Evolutionary conservation across 2,329 filamentous ascomycete genomes (phyloP).

Genomic region (Ophiostoma tasmaniense): DNA sequence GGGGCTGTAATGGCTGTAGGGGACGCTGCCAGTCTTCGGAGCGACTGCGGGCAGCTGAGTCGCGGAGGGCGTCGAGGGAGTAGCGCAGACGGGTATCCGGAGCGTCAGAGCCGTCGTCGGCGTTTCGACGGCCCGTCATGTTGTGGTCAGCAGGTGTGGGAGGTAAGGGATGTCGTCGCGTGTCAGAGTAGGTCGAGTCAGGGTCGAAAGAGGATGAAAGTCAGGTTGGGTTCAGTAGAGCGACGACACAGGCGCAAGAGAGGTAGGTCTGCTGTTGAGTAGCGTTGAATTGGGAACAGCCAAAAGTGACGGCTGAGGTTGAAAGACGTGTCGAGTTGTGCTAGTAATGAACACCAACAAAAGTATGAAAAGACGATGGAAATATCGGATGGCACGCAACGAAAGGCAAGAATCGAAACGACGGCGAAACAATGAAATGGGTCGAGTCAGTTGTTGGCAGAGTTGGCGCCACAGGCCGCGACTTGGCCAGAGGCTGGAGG

Average conservation of each 20-base stretch:
- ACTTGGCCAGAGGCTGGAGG: background rate
- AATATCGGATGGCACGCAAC: background rate
- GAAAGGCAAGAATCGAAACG: background rate
- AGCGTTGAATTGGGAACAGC: background rate
- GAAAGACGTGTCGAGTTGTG: background rate
- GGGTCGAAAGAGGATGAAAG: background rate
- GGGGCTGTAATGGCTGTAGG: slow-evolving; percentile 1
- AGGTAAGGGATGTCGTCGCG: background rate
- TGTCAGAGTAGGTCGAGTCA: background rate
- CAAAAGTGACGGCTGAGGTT: background rate
- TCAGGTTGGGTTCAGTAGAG: background rate
- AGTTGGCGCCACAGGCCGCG: background rate
- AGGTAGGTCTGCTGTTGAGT: background rate
- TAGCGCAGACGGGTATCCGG: slow-evolving; percentile 9
- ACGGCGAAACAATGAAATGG: background rate
- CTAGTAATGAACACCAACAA: background rate
- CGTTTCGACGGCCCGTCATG: slow-evolving; percentile 5
- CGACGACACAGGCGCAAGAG: background rate
- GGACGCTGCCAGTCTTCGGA: slow-evolving; percentile 1
- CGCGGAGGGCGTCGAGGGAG: slow-evolving; percentile 12
- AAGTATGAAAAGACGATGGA: background rate
- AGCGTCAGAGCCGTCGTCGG: background rate
- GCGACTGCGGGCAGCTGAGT: background rate
- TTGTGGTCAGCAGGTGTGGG: background rate
- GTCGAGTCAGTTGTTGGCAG: background rate